Evolutionary conservation across 179 eudicot genomes (phyloP).

Genomic region (Silene noctiflora): DNA sequence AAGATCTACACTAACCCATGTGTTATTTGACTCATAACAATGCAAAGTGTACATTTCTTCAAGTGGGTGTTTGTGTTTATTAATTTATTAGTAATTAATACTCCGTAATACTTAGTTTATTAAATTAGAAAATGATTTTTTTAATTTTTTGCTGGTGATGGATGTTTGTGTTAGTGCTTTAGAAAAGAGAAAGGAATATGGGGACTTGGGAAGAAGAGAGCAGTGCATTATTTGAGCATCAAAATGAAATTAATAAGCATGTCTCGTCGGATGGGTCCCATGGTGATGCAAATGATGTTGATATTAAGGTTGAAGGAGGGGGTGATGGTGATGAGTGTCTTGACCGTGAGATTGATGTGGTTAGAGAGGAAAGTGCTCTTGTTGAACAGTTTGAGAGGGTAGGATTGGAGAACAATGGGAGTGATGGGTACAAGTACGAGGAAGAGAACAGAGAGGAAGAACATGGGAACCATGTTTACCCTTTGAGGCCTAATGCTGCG

Average conservation of each 20-base stretch:
- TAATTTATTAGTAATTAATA: not conserved
- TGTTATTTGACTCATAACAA: not conserved
- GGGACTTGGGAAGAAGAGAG: constrained; percentile 34
- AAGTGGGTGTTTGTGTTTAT: constrained; percentile 20
- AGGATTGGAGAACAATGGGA: constrained; percentile 9
- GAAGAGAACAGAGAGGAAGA: constrained; percentile 6
- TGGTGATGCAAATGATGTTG: constrained; percentile 6
- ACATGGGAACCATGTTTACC: constrained; percentile 17
- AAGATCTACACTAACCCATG: constrained; percentile 14
- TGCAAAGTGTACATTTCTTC: constrained; percentile 12
- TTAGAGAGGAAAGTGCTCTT: constrained; percentile 17
- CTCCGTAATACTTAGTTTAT: constrained; percentile 9
- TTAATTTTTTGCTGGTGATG: constrained; percentile 3
- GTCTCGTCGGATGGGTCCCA: constrained; percentile 19
- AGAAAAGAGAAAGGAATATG: constrained; percentile 21
- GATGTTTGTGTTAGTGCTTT: constrained; percentile 9
- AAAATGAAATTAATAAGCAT: constrained; percentile 17
- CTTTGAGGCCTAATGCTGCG: constrained; percentile 35
- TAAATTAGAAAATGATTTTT: constrained; percentile 2
- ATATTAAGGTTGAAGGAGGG: constrained; percentile 6
- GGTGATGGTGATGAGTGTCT: constrained; percentile 2
- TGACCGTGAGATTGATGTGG: constrained; percentile 10
- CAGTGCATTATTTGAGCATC: constrained; percentile 22
- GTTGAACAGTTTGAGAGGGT: constrained; percentile 26
- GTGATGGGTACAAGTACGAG: constrained; percentile 11